Base-by-base conservation (phyloP, 768 basidiomycete genomes). In the Imleria badia region DNA sequence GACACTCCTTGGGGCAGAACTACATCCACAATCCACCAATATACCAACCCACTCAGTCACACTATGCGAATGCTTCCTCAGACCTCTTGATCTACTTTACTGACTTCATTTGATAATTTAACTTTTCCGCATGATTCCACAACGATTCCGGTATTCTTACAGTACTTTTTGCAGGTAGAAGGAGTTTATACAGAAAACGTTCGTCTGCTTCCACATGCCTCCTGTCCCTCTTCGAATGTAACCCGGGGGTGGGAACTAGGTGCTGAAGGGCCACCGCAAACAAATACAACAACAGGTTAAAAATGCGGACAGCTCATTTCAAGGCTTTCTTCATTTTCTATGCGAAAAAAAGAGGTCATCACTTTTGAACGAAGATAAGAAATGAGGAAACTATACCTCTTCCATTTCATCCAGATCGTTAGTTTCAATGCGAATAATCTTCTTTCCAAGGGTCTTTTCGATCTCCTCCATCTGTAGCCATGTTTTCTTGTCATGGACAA, bases 351-450 rank as follows among this genome's bases (percentile, higher is more conserved):
- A 58, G 15, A 43, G 8, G 41, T 17, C 7, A 15, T 35, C 23
- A 44, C 20, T 11, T 14, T 15, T 48, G 35, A 47, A 31, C 54
- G 12, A 36, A 45, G 11, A 46, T 15, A 23, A 23, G 31, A 48
- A 23, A 50, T 20, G 30, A 22, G 35, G 40, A 45, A 30, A 45
- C 75, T 81, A 34, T 60, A 92, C 95, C 78, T 89, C 82, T 68
- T 98, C 96, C 91, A 98, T 96, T 68, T 84, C 84, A 66, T 98
- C 95, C 58, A 97, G 73, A 73, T 97, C 92, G 58, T 85, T 78
- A 2, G 95, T 97, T 70, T 91, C 87, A 62, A 98, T 91, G 45
- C 88, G 80, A 60, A 85, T 82, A 56, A 98, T 98, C 64, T 82
- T 79, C 71, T 81, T 85, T 14, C 86, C 85, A 3, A 94, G 81